Conservation (phyloP, 2,329 filamentous ascomycete genomes). For the Claviceps citrina region DNA sequence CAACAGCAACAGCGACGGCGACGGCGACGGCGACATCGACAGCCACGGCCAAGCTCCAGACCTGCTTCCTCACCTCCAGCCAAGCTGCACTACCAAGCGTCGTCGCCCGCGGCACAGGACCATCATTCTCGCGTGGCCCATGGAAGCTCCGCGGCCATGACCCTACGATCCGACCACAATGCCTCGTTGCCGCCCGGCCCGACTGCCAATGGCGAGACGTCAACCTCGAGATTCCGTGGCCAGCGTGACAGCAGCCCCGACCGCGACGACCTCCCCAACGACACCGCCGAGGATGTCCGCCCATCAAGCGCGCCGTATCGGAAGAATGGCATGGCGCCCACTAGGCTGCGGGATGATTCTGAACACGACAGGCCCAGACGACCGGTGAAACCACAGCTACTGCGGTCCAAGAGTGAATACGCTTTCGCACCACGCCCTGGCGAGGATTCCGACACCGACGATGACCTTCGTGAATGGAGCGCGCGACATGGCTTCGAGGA, state of each 20-base stretch:
- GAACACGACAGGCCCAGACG: constrained; percentile 22
- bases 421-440: constrained; percentile 27
- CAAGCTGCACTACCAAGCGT: constrained; percentile 8
- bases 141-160: constrained; percentile 16
- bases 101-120: constrained; percentile 12
- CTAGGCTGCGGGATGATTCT: constrained; percentile 17
- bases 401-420: constrained; percentile 43
- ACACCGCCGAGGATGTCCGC: constrained; percentile 20
- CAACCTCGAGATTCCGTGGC: constrained; percentile 15
- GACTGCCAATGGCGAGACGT: constrained; percentile 16
- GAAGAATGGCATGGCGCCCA: constrained; percentile 19
- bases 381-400: constrained; percentile 33
- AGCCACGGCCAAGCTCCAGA: constrained; percentile 9
- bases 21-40: constrained; percentile 1
- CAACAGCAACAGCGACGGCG: constrained; percentile 7
- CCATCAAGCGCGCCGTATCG: constrained; percentile 32
- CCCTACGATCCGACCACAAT: constrained; percentile 19
- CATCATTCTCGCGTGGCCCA: constrained; percentile 9
- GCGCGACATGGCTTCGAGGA: constrained; percentile 81
- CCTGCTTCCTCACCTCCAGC: constrained; percentile 6
- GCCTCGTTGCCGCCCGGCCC: constrained; percentile 15
- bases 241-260: constrained; percentile 16
- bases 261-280: constrained; percentile 15
- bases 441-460: constrained; percentile 24
- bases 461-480: constrained; percentile 37